Percentiles rank a stretch among this genome's conserved stretches.
These are phyloP conservation scores for Ampelomyces quisqualis DNA, from an alignment of 2,329 filamentous ascomycete genomes.

Conservation along the genomic window DNA sequence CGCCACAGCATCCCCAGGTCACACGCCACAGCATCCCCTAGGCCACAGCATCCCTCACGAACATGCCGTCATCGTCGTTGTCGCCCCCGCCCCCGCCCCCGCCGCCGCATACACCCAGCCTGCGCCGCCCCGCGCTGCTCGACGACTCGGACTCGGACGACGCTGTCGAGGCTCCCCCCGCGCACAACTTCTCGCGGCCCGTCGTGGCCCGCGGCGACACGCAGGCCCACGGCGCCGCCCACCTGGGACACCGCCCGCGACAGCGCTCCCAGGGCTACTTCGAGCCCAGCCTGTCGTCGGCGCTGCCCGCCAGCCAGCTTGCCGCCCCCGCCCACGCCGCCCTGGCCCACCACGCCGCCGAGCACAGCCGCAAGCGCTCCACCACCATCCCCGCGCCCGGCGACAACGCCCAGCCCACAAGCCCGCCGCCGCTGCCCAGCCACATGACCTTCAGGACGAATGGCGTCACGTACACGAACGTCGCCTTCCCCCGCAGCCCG, in stretches of 20 bases:
- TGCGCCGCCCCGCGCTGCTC: conserved; percentile 28
- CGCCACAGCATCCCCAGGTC: conserved; percentile 4
- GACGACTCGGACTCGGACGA: conserved; percentile 45
- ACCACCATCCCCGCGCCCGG: conserved; percentile 67
- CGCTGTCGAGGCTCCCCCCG: conserved; percentile 43
- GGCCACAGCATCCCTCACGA: no score
- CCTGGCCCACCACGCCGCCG: conserved; percentile 64
- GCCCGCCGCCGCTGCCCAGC: conserved; percentile 55
- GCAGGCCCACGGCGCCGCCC: conserved; percentile 19
- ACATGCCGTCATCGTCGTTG: conserved; percentile 37
- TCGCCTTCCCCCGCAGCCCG: conserved; percentile 68
- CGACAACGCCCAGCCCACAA: conserved; percentile 52
- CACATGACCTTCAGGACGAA: conserved; percentile 45
- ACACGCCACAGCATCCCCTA: no score
- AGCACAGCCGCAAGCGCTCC: conserved; percentile 64
- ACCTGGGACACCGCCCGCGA: conserved; percentile 58
- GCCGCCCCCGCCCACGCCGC: conserved; percentile 78
- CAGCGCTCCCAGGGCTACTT: conserved; percentile 76
- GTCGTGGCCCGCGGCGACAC: conserved; percentile 35
- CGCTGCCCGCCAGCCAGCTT: conserved; percentile 70
- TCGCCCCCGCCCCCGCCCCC: no score
- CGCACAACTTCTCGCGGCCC: conserved; percentile 44
- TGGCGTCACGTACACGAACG: conserved; percentile 61
- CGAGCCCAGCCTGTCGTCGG: conserved; percentile 69
- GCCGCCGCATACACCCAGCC: conserved; percentile 36